Evolutionary conservation across 2,329 filamentous ascomycete species (phyloP), one percentile per base, ranked within the genome.

Genomic region (Aureobasidium mangrovei): DNA sequence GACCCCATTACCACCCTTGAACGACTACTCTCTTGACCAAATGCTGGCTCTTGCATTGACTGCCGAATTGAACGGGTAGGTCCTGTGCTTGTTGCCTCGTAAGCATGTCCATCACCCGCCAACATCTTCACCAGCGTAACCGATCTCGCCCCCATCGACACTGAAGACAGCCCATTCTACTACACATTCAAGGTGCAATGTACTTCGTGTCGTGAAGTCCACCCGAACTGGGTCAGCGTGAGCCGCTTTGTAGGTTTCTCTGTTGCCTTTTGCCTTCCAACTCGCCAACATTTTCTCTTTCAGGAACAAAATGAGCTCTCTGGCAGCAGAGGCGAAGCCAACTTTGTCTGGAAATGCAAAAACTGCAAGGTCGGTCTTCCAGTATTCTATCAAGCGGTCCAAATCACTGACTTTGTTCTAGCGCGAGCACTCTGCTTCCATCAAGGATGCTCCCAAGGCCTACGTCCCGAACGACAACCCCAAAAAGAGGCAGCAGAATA

Each of bases 271-370:
- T n/a, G 10, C 9, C 5, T 29, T 26, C 36, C 27, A 44, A 27
- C 40, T 24, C 26, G 32, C 39, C 39, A 24, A 44, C 31, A 55
- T 48, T 8, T 45, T n/a, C 18, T 28, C 42, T 27, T 28, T 6
- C 59, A 95, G 89, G 91, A 97, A 67, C 79, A 77, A 65, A 91
- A 94, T 67, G 90, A 96, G 60, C 83, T 96, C 69, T 93, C 88
- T 60, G 91, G 91, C 35, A 96, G 91, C 69, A 82, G 89, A 65
- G 93, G 93, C 60, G 91, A 97, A 71, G 93, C 93, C 58, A 97
- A 97, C 71, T 98, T 98, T 71, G 93, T 98, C n/a, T 98, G 93
- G 91, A 91, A 84, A 70, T 98, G 93, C 79, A 95, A 94, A 72
- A 91, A 93, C 68, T 98, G 93, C 83, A 94, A 93, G 81, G 90